A percentile compares a stretch with the other conserved stretches of the same genome.
These are phyloP conservation scores for Colletotrichum sublineola DNA, from an alignment of 2,329 filamentous ascomycete genomes.

Conservation along the genomic window DNA sequence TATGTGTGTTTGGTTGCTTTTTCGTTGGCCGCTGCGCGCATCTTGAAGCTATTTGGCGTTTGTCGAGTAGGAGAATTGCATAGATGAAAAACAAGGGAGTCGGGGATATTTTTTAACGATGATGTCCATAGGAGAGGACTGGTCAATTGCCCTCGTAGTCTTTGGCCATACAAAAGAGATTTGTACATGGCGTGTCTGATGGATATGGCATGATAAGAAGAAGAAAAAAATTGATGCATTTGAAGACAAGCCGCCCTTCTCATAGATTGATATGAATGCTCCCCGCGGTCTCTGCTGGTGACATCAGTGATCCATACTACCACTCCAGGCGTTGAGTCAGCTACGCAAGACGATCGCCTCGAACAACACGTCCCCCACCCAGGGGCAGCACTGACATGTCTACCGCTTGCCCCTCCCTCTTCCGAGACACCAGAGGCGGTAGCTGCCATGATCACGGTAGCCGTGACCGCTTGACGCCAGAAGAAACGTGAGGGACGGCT, in stretches of 20 bases:
- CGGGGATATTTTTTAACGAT: conserved; percentile 10
- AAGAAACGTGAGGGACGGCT: too few species aligned
- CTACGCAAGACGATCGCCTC: too few species aligned
- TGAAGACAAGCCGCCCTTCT: neutral
- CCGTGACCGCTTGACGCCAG: too few species aligned
- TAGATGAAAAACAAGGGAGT: conserved; percentile 8
- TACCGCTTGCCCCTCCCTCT: too few species aligned
- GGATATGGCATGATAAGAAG: neutral
- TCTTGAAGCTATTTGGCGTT: conserved; percentile 10
- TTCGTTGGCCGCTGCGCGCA: neutral
- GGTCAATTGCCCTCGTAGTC: neutral
- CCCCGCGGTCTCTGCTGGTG: neutral
- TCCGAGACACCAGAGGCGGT: too few species aligned
- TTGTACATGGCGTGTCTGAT: neutral
- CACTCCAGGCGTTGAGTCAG: too few species aligned
- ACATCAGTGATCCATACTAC: too few species aligned
- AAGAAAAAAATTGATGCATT: neutral
- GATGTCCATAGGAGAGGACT: neutral
- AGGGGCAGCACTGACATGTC: too few species aligned
- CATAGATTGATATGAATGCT: neutral
- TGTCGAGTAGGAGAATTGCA: conserved; percentile 17
- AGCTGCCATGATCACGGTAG: too few species aligned
- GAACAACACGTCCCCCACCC: too few species aligned
- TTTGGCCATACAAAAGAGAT: neutral
- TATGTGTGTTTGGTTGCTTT: conserved; percentile 17